Conservation (phyloP, 2,329 filamentous ascomycete genomes). For the Fusarium oligoseptatum region DNA sequence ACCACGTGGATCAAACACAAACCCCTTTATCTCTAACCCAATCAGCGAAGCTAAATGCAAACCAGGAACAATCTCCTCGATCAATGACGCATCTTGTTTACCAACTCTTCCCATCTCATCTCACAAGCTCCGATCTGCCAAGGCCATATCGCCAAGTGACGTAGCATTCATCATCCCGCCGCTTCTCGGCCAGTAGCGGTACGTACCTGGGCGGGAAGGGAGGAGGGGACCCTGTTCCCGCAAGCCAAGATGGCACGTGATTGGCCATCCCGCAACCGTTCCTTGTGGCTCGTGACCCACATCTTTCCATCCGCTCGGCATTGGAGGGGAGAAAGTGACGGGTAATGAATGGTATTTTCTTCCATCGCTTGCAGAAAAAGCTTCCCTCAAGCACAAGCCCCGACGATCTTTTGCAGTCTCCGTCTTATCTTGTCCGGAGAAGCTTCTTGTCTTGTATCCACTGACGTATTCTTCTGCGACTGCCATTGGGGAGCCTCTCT, state of each 20-base stretch:
- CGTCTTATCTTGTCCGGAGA: not conserved
- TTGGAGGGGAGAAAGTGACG: conserved; percentile 17
- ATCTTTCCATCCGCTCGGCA: conserved; percentile 25
- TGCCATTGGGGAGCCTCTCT: conserved; percentile 7
- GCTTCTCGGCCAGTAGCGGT: conserved; percentile 10
- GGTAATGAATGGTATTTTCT: not conserved
- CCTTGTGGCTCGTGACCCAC: conserved; percentile 32
- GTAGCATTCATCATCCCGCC: conserved; percentile 27
- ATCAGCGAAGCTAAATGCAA: not conserved
- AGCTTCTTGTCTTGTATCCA: conserved; percentile 16
- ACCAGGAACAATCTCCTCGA: not conserved
- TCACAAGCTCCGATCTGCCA: conserved; percentile 24
- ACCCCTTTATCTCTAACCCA: not conserved
- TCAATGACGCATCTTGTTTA: conserved; percentile 31
- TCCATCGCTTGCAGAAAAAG: conserved; percentile 21
- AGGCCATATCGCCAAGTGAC: conserved; percentile 37
- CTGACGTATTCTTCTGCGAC: conserved; percentile 20
- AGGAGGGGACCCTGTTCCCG: conserved; percentile 35
- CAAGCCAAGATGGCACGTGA: not conserved
- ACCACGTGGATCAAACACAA: conserved; percentile 2
- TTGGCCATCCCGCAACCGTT: conserved; percentile 22
- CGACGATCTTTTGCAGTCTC: conserved; percentile 12
- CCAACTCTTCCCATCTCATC: not conserved
- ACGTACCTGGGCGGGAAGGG: conserved; percentile 28
- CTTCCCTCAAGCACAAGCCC: conserved; percentile 3